Evolutionary conservation across 148 eudicot species (phyloP).

Genomic region (Rhododendron ferrugineum): DNA sequence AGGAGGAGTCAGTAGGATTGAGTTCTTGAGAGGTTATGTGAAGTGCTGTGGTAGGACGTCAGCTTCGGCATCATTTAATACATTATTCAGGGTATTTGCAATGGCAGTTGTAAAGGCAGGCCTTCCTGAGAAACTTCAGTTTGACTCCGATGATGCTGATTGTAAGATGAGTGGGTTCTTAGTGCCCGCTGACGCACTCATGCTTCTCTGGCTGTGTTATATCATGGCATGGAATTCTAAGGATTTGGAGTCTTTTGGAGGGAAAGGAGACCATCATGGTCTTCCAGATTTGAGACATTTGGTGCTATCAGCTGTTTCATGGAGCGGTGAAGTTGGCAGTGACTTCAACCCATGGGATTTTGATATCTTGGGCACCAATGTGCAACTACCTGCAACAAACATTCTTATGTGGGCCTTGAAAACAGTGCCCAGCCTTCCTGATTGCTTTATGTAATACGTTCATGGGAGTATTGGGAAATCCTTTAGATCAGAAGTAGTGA

Average conservation of each 20-base stretch:
- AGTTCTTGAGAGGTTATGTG: conserved; percentile 67
- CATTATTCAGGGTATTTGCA: conserved; percentile 45
- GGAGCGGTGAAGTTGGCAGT: conserved; percentile 37
- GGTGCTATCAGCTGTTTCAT: conserved; percentile 60
- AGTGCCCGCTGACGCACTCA: conserved; percentile 43
- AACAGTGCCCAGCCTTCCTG: conserved; percentile 65
- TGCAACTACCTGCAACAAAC: conserved; percentile 59
- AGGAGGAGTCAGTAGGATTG: conserved; percentile 60
- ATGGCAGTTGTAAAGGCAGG: conserved; percentile 52
- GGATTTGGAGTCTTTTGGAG: conserved; percentile 9
- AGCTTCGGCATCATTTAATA: conserved; percentile 45
- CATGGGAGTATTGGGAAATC: conserved; percentile 41
- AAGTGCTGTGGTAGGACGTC: conserved; percentile 55
- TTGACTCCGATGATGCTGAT: conserved; percentile 50
- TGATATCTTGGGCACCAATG: conserved; percentile 31
- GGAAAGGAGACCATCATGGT: conserved; percentile 22
- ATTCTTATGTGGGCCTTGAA: conserved; percentile 69
- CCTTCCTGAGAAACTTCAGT: conserved; percentile 43
- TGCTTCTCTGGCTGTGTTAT: conserved; percentile 72
- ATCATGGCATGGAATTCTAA: conserved; percentile 52
- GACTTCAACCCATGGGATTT: conserved; percentile 44
- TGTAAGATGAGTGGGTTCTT: conserved; percentile 58
- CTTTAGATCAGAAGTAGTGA: conserved; percentile 44
- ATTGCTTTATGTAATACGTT: conserved; percentile 60
- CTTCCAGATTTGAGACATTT: conserved; percentile 70